A percentile compares a stretch with the other conserved stretches of the same genome.
Evolutionary conservation across 805 yeast species (phyloP).

Genomic region (Ogataea neopini): DNA sequence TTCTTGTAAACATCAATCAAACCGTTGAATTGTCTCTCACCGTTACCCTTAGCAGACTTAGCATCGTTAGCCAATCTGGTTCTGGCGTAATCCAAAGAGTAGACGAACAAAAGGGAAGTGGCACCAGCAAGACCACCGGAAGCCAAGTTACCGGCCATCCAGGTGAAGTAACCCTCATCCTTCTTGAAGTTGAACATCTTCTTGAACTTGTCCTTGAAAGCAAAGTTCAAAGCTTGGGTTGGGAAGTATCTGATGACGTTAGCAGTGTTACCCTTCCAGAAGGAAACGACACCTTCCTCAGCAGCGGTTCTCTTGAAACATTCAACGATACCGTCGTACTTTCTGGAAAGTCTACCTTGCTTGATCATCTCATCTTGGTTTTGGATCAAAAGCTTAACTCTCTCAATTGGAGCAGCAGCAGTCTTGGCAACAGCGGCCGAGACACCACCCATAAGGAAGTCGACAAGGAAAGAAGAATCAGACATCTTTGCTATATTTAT

Average conservation of each 20-base stretch:
- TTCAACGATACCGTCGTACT: constrained; percentile 88
- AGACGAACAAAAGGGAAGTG: constrained; percentile 87
- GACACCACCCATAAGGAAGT: constrained; percentile 97
- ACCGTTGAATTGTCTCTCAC: constrained; percentile 97
- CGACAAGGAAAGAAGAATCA: constrained; percentile 53
- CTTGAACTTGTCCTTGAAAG: constrained; percentile 97
- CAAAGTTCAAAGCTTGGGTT: constrained; percentile 97
- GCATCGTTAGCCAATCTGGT: constrained; percentile 99
- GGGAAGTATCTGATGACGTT: constrained; percentile 99
- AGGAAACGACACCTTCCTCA: constrained; percentile 87
- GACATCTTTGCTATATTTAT: constrained; percentile 31
- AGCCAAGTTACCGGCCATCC: constrained; percentile 98
- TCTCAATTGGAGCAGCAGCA: constrained; percentile 96
- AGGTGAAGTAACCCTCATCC: constrained; percentile 86
- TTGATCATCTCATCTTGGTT: constrained; percentile 98
- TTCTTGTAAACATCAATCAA: constrained; percentile 93
- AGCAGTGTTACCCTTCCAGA: constrained; percentile 99
- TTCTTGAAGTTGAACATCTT: constrained; percentile 95
- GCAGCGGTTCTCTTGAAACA: constrained; percentile 94
- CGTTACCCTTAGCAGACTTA: constrained; percentile 80
- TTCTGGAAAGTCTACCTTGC: constrained; percentile 89
- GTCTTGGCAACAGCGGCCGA: constrained; percentile 99
- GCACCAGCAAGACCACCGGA: constrained; percentile 99
- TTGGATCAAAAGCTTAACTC: constrained; percentile 95
- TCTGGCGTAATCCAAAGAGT: constrained; percentile 98